These are phyloP conservation scores for Pseudogymnoascus sp. DNA, from an alignment of 2,329 filamentous ascomycete species.

Conservation along the genomic window DNA sequence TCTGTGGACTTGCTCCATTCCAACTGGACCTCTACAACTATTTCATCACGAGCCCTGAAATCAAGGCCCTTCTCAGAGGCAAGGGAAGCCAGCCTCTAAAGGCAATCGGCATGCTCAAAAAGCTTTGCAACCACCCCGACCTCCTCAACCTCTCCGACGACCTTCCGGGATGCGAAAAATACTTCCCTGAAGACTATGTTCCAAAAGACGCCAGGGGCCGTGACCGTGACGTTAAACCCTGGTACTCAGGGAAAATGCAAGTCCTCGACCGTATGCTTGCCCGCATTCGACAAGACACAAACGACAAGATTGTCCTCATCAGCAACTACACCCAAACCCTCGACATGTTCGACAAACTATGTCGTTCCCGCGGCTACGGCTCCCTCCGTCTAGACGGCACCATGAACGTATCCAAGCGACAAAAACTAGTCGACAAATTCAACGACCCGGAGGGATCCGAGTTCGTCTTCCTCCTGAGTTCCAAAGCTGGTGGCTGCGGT, in stretches of 20 bases:
- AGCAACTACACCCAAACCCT: slow-evolving; percentile 97
- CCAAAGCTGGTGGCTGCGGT: slow-evolving; percentile 93
- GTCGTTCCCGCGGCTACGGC: slow-evolving; percentile 77
- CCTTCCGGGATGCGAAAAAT: slow-evolving; percentile 75
- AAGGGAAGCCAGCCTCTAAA: slow-evolving; percentile 95
- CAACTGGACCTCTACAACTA: slow-evolving; percentile 92
- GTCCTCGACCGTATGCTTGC: slow-evolving; percentile 98
- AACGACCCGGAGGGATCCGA: slow-evolving; percentile 86
- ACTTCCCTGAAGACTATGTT: slow-evolving; percentile 79
- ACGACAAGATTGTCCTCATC: slow-evolving; percentile 98
- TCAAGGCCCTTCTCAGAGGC: slow-evolving; percentile 81
- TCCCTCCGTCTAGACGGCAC: slow-evolving; percentile 86
- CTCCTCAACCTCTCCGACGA: slow-evolving; percentile 77
- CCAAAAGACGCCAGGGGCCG: slow-evolving; percentile 81
- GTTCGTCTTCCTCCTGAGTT: slow-evolving; percentile 92
- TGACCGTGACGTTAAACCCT: slow-evolving; percentile 85
- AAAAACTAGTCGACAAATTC: slow-evolving; percentile 96
- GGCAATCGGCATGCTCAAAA: slow-evolving; percentile 93
- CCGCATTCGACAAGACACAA: slow-evolving; percentile 89
- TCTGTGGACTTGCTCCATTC: slow-evolving; percentile 90
- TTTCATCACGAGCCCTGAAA: slow-evolving; percentile 92
- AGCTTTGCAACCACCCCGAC: slow-evolving; percentile 96
- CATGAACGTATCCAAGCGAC: slow-evolving; percentile 95
- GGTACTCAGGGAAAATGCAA: slow-evolving; percentile 97
- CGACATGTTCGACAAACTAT: slow-evolving; percentile 88